Evolutionary conservation across 768 basidiomycete genomes (phyloP), one percentile per base, ranked within the genome.

Genomic region (Hygrocybe coccinea): DNA sequence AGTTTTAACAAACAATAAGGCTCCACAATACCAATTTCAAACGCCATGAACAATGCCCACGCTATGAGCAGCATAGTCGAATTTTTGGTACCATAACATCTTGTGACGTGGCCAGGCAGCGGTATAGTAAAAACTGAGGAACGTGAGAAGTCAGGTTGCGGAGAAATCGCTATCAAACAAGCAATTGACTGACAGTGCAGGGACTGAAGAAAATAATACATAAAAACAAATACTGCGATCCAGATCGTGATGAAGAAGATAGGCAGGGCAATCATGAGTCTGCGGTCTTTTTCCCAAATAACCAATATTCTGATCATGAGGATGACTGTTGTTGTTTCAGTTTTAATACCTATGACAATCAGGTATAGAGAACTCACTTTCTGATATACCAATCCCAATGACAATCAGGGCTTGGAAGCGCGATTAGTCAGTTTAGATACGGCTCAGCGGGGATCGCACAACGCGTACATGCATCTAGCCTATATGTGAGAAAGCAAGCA

Each of bases 281-380:
- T 48, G 7, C 15, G 36, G 44, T 56, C 55, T 34, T 47, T 45
- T 6, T 52, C 34, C 58, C 60, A 61, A n/a, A 62, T 35, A 19
- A 50, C 51, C 62, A 55, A 59, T 17, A 43, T 62, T 19, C 58
- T 47, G 41, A 62, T 50, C 22, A 54, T 47, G 2, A 63, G 50
- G 50, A 63, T 45, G 35, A 59, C 62, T 63, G 29, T 19, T n/a
- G 29, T 19, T n/a, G 9, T 14, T n/a, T 2, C 15, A 22, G 34
- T 5, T 36, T 57, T 9, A 56, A 22, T 19, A 34, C 19, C 41
- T 19, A 3, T 22, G 22, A 10, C 22, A 6, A 50, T 21, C 12
- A 3, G 17, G 8, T 29, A 21, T 19, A 17, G 5, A 5, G 15
- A 7, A 46, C 41, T 15, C 29, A 61, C 60, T 35, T 56, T 61